Evolutionary conservation across 768 basidiomycete species (phyloP), one percentile per base, ranked within the genome.

Genomic region (Boletus reticulatus): DNA sequence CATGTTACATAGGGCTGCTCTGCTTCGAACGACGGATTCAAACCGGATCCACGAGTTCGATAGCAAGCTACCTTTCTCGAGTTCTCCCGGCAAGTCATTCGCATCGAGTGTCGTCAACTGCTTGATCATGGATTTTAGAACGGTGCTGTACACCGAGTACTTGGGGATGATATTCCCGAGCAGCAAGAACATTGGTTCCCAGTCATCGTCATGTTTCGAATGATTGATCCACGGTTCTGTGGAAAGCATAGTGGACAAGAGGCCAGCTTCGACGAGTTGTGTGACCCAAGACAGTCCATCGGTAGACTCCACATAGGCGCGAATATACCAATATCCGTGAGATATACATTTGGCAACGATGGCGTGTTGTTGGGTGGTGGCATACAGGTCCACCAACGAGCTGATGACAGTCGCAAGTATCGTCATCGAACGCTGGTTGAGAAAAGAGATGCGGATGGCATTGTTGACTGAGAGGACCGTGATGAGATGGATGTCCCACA

Each of bases 401-500:
- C n/a, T 22, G 22, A 72, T 36, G 46, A 68, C 54, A 34, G 32
- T 44, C 17, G 66, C 43, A 3, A 70, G 16, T 29, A 59, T 37
- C 3, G 44, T 36, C 60, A 72, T 59, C 14, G 66, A 64, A 17
- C 48, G 51, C 14, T 61, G 66, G 17, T 58, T 62, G 22, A 70
- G 60, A 42, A 70, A 50, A 43, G 63, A 53, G 10, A 59, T 48
- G 27, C 70, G 58, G 44, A 70, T 68, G 9, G 53, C 14, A 12
- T 64, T 53, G 17, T 70, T 63, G 3, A 70, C 27, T 29, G 68
- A 72, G 19, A 70, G 53, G 6, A 50, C 43, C 2, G 63, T 70
- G 42, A 72, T 42, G 20, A 70, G 58, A 48, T 72, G 68, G 48
- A 64, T 63, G 44, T 70, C 68, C 68, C 68, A 70, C 27, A 66